These are phyloP conservation scores for Syncephalastrum contaminatum DNA, from an alignment of 371 early-diverging fungal species.

Conservation along the genomic window DNA sequence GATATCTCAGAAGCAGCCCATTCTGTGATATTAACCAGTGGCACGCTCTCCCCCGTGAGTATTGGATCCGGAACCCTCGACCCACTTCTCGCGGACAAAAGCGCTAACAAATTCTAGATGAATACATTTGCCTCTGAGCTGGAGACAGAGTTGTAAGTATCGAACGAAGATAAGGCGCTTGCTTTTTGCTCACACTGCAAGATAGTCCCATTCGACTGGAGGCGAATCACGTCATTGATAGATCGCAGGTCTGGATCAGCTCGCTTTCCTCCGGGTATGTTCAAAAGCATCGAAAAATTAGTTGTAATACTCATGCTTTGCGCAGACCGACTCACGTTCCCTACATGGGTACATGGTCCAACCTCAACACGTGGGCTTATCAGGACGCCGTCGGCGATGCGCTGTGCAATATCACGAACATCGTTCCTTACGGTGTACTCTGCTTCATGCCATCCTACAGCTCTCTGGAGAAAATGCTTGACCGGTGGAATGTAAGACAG, in stretches of 20 bases:
- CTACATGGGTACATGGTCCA: too few species aligned
- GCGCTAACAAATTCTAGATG: conserved; percentile 26
- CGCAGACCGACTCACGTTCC: too few species aligned
- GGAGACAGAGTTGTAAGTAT: conserved; percentile 48
- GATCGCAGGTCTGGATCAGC: conserved; percentile 53
- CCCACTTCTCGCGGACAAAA: neutral
- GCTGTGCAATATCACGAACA: conserved; percentile 40
- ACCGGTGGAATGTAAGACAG: conserved; percentile 46
- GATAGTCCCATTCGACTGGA: conserved; percentile 35
- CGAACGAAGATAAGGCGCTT: too few species aligned
- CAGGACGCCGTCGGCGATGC: conserved; percentile 75
- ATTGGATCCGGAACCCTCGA: neutral
- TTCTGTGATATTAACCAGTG: conserved; percentile 82
- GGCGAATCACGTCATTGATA: conserved; percentile 61
- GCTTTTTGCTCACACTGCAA: neutral
- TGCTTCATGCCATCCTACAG: conserved; percentile 67
- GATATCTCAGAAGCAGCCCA: conserved; percentile 45
- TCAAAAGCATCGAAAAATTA: too few species aligned
- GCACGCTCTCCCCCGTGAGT: conserved; percentile 78
- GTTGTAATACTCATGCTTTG: too few species aligned
- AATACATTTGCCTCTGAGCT: conserved; percentile 73
- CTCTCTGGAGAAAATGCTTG: conserved; percentile 47
- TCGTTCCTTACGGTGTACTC: conserved; percentile 62
- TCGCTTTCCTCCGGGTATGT: conserved; percentile 45
- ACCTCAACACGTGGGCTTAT: conserved; percentile 28